A percentile compares a stretch with the other conserved stretches of the same genome.
phyloP scores from a whole-genome alignment of 805 yeast species.

The Yamadazyma philogaea region DNA sequence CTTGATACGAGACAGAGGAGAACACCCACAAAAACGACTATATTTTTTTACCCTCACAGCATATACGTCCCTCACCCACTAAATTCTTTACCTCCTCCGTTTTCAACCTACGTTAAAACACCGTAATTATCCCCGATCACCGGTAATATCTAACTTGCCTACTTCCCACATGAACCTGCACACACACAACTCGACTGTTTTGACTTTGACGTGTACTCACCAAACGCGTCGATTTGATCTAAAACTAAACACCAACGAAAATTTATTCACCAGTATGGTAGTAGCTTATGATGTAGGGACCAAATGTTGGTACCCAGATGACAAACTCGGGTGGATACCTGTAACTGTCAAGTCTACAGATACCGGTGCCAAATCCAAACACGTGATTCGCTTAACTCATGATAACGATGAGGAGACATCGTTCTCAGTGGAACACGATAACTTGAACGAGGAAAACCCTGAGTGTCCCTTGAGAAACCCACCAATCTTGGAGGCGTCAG shows the following conservation, averaged over 20 bases:
- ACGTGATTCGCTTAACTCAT: slow-evolving; percentile 49
- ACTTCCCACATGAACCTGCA: neutral
- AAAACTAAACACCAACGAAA: slow-evolving; percentile 8
- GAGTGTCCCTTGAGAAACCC: slow-evolving; percentile 81
- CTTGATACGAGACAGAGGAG: no score
- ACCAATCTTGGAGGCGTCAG: slow-evolving; percentile 87
- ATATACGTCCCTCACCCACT: no score
- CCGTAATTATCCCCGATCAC: neutral
- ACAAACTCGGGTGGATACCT: slow-evolving; percentile 70
- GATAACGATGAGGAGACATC: slow-evolving; percentile 46
- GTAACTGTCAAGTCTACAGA: slow-evolving; percentile 50
- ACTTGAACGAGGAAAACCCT: slow-evolving; percentile 49
- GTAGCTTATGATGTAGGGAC: slow-evolving; percentile 37
- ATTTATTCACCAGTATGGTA: slow-evolving; percentile 12
- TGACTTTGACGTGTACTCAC: slow-evolving; percentile 2
- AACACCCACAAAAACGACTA: no score
- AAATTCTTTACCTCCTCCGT: no score
- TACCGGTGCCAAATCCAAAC: slow-evolving; percentile 40
- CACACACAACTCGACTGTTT: neutral
- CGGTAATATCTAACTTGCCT: neutral
- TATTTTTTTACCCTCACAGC: no score
- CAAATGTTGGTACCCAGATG: slow-evolving; percentile 82
- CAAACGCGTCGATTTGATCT: slow-evolving; percentile 11
- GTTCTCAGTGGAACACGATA: slow-evolving; percentile 47
- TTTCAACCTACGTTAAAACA: no score